These are phyloP conservation scores for Piedraia hortae DNA, from an alignment of 2,329 filamentous ascomycete species.

Conservation along the genomic window DNA sequence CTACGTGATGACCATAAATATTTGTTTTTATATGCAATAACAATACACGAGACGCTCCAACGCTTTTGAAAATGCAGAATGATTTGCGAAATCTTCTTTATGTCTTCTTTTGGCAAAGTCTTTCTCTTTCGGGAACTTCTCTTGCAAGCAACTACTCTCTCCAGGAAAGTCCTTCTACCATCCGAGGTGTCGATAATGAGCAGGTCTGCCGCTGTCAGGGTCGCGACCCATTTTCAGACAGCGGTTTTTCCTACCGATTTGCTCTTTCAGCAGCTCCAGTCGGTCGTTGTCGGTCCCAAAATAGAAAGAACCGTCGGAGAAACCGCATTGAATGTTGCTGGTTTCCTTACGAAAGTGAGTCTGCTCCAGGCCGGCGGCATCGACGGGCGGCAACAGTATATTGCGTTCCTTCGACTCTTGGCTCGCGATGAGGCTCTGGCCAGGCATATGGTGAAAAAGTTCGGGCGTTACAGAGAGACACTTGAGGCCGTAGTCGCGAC, in stretches of 20 bases:
- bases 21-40: too few species aligned
- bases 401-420: constrained; percentile 8
- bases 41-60: too few species aligned
- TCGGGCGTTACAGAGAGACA: constrained; percentile 14
- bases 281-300: constrained; percentile 11
- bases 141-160: too few species aligned
- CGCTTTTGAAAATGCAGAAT: too few species aligned
- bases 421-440: constrained; percentile 14
- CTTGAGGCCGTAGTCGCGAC: constrained; percentile 10
- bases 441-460: constrained; percentile 14
- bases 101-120: too few species aligned
- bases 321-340: constrained; percentile 14
- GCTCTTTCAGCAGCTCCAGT: constrained; percentile 13
- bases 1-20: too few species aligned
- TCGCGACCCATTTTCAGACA: constrained; percentile 10
- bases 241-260: constrained; percentile 14
- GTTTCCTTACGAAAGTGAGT: constrained; percentile 6
- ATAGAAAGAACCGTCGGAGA: constrained; percentile 15
- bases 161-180: too few species aligned
- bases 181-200: too few species aligned
- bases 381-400: constrained; percentile 7
- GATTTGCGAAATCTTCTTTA: too few species aligned
- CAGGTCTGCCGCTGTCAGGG: constrained; percentile 1
- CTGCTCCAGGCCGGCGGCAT: constrained; percentile 6
- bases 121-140: too few species aligned